A percentile compares a stretch with the other conserved stretches of the same genome.
Evolutionary conservation across 75 land plant genomes (phyloP).

Genomic region (Ceratopteris richardii): DNA sequence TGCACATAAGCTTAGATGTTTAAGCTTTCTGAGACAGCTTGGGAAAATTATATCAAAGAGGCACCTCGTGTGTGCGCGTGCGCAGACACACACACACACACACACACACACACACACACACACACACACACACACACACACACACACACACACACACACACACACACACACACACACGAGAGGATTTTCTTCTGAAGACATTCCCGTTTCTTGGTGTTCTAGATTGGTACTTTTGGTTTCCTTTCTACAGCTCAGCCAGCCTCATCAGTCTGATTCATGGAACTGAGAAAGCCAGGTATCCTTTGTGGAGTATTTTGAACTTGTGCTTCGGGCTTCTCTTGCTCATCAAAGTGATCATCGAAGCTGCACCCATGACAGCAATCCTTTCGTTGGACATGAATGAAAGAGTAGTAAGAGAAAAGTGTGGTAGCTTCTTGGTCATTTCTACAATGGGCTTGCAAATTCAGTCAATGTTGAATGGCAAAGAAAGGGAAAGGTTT

Average conservation of each 20-base stretch:
- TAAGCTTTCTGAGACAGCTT: no score
- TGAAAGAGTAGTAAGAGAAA: not conserved
- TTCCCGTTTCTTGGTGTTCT: not conserved
- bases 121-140: no score
- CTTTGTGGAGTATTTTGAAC: not conserved
- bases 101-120: no score
- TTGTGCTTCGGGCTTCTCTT: not conserved
- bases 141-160: not conserved
- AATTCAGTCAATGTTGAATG: not conserved
- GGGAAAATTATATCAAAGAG: no score
- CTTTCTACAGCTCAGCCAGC: not conserved
- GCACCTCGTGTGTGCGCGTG: no score
- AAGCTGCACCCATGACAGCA: not conserved
- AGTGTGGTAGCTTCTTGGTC: not conserved
- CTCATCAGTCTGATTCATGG: not conserved
- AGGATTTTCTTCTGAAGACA: not conserved
- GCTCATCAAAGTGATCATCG: conserved; percentile 2
- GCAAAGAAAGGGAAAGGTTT: no score
- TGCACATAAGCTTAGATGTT: no score
- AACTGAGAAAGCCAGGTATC: not conserved
- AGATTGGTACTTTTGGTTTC: conserved; percentile 3
- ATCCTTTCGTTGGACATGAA: conserved; percentile 2
- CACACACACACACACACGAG: not conserved
- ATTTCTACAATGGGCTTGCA: not conserved
- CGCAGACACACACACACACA: no score